Conservation (phyloP, 345 rosid species). For the Moringa oleifera region DNA sequence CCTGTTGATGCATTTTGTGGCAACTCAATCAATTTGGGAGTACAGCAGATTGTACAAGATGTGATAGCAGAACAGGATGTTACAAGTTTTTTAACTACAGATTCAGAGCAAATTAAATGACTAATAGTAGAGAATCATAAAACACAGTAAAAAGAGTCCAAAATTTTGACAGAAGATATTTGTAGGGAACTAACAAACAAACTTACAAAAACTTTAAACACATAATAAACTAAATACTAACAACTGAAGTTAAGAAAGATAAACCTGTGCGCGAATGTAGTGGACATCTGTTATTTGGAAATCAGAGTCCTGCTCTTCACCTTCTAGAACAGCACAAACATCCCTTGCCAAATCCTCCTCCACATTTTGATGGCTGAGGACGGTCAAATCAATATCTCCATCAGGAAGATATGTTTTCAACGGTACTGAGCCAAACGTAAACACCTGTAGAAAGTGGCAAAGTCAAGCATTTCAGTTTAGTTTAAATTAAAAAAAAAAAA, state of each 20-base stretch:
- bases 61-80: no score
- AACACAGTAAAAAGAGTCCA: background rate
- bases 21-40: no score
- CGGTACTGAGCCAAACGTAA: conserved; percentile 78
- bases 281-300: conserved; percentile 65
- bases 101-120: conserved; percentile 4
- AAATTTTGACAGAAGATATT: conserved; percentile 2
- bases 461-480: conserved; percentile 7
- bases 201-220: no score
- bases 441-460: conserved; percentile 38
- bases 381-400: conserved; percentile 91
- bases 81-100: no score
- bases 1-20: background rate
- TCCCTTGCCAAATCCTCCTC: conserved; percentile 53
- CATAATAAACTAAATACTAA: background rate
- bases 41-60: no score
- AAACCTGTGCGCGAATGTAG: conserved; percentile 71
- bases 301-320: conserved; percentile 39
- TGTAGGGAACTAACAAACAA: background rate
- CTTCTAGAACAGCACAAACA: conserved; percentile 41
- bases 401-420: conserved; percentile 85
- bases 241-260: conserved; percentile 12
- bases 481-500: conserved; percentile 9
- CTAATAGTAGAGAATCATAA: background rate
- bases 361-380: conserved; percentile 40